phyloP scores from a whole-genome alignment of 805 yeast genomes.

The Wickerhamomyces rabaulensis region DNA sequence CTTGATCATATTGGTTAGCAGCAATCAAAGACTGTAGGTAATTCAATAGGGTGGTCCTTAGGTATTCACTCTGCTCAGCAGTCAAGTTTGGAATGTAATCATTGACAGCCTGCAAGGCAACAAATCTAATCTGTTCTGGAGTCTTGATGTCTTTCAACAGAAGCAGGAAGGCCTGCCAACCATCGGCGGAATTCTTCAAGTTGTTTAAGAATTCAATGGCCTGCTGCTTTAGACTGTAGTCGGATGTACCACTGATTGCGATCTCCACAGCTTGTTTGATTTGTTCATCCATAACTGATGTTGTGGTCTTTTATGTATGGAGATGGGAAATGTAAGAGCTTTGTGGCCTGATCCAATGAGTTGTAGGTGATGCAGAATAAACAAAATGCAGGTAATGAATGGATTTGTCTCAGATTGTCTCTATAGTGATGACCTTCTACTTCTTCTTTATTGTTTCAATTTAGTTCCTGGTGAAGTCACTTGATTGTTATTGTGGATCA shows the following conservation, averaged over 20 bases:
- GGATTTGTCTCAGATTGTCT: not conserved
- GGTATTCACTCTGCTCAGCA: slow-evolving; percentile 15
- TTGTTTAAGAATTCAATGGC: slow-evolving; percentile 41
- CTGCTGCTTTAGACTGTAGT: slow-evolving; percentile 22
- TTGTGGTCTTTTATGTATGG: not conserved
- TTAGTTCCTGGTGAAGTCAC: not conserved
- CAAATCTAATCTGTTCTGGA: slow-evolving; percentile 24
- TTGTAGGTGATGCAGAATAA: not conserved
- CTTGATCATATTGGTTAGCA: slow-evolving; percentile 27
- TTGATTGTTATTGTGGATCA: not conserved
- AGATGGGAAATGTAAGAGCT: not conserved
- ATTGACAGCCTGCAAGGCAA: slow-evolving; percentile 24
- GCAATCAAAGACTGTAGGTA: slow-evolving; percentile 16
- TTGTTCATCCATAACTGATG: slow-evolving; percentile 17
- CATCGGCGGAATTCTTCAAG: slow-evolving; percentile 37
- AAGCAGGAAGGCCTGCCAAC: slow-evolving; percentile 42
- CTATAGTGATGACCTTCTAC: not conserved
- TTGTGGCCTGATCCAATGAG: not conserved
- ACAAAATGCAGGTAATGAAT: not conserved
- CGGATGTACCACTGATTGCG: slow-evolving; percentile 25
- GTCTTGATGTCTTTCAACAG: slow-evolving; percentile 28
- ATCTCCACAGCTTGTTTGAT: slow-evolving; percentile 28
- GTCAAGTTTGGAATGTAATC: slow-evolving; percentile 20
- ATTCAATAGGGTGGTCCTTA: slow-evolving; percentile 19
- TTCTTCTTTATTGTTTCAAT: not conserved